Evolutionary conservation across 1,284 basidiomycete genomes (phyloP).

Genomic region (Cryptococcus sp.): DNA sequence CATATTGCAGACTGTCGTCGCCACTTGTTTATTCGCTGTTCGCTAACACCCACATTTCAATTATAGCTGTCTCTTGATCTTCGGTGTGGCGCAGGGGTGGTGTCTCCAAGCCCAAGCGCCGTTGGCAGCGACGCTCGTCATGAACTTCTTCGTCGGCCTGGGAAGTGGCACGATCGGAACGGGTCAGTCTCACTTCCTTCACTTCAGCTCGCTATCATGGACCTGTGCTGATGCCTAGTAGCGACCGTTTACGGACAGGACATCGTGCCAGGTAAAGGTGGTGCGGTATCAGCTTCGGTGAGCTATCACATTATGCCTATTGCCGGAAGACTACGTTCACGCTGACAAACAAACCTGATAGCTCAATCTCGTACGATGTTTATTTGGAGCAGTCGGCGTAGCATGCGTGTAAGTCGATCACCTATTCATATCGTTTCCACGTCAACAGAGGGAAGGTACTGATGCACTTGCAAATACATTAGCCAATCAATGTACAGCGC

Average conservation of each 20-base stretch:
- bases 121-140: conserved; percentile 38
- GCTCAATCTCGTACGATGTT: conserved; percentile 51
- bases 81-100: conserved; percentile 42
- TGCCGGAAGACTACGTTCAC: neutral
- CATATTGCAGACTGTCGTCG: neutral
- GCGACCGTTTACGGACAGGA: conserved; percentile 51
- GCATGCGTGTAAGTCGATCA: conserved; percentile 34
- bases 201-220: neutral
- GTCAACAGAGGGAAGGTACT: neutral
- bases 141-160: conserved; percentile 47
- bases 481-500: conserved; percentile 39
- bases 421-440: neutral
- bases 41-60: neutral
- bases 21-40: neutral
- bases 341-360: conserved; percentile 10
- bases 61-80: conserved; percentile 22
- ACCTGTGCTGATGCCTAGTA: conserved; percentile 3
- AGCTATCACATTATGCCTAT: conserved; percentile 6
- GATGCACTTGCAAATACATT: neutral
- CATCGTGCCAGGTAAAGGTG: conserved; percentile 45
- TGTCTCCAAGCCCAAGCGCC: conserved; percentile 39
- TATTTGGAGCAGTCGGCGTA: conserved; percentile 49
- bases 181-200: conserved; percentile 14
- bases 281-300: conserved; percentile 49
- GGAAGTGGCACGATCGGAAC: conserved; percentile 37